Conservation (phyloP, 805 yeast species). For the Candida tibetensis region DNA sequence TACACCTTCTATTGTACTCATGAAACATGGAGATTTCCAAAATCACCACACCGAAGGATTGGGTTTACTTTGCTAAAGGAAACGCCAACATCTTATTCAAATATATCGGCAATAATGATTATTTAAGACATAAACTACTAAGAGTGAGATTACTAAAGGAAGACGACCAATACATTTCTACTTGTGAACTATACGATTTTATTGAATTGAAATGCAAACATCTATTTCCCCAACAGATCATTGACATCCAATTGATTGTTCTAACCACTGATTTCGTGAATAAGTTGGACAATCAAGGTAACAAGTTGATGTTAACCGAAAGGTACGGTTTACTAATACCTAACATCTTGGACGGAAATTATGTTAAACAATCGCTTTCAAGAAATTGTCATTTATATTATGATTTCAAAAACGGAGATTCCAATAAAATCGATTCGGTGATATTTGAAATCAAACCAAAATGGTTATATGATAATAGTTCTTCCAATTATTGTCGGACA, state of each 20-base stretch:
- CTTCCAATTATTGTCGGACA: slow-evolving; percentile 50
- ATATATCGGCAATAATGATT: slow-evolving; percentile 36
- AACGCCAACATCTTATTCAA: slow-evolving; percentile 48
- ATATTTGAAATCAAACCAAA: slow-evolving; percentile 59
- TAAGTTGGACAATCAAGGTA: slow-evolving; percentile 24
- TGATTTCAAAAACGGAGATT: slow-evolving; percentile 9
- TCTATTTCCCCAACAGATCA: slow-evolving; percentile 27
- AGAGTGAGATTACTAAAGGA: slow-evolving; percentile 35
- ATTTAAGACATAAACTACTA: slow-evolving; percentile 35
- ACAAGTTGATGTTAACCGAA: slow-evolving; percentile 35
- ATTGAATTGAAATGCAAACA: slow-evolving; percentile 33
- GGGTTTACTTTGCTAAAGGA: slow-evolving; percentile 47
- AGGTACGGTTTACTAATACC: slow-evolving; percentile 44
- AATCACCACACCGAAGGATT: slow-evolving; percentile 29
- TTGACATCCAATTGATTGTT: slow-evolving; percentile 31
- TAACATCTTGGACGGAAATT: slow-evolving; percentile 35
- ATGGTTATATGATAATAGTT: slow-evolving; percentile 51
- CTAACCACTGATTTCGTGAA: slow-evolving; percentile 30
- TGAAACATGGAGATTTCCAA: slow-evolving; percentile 34
- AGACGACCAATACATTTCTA: slow-evolving; percentile 34
- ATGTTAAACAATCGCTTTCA: slow-evolving; percentile 24
- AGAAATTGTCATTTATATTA: slow-evolving; percentile 35
- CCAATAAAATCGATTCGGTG: slow-evolving; percentile 9
- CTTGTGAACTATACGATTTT: slow-evolving; percentile 42
- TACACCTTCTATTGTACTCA: neutral